These are phyloP conservation scores for Middelhovenomyces tepae DNA, from an alignment of 805 yeast genomes.

Conservation along the genomic window DNA sequence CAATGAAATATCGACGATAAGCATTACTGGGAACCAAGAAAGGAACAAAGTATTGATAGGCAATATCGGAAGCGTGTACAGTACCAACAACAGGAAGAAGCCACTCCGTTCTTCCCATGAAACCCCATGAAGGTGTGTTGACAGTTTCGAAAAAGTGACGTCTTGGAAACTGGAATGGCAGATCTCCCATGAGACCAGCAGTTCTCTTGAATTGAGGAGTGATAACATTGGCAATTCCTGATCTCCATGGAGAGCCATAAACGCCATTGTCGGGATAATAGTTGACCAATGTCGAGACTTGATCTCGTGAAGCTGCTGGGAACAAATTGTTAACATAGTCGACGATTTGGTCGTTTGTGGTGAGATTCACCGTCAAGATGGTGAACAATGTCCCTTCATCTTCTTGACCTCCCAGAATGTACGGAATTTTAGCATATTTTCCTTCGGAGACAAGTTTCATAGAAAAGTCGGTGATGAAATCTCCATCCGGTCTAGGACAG, in stretches of 20 bases:
- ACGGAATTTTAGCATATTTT: constrained; percentile 1
- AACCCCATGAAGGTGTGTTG: background rate
- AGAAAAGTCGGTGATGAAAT: background rate
- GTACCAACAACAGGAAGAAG: constrained; percentile 2
- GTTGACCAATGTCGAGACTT: background rate
- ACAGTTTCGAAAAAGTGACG: constrained; percentile 1
- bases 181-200: background rate
- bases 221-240: background rate
- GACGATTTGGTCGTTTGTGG: background rate
- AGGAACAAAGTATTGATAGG: background rate
- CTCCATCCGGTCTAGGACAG: constrained; percentile 2
- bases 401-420: constrained; percentile 1
- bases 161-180: constrained; percentile 1
- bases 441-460: background rate
- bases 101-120: background rate
- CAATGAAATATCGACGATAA: background rate
- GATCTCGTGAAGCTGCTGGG: background rate
- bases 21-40: background rate
- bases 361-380: background rate
- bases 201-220: constrained; percentile 2
- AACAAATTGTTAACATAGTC: background rate
- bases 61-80: background rate
- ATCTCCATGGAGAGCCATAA: constrained; percentile 1
- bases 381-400: constrained; percentile 2
- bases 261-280: constrained; percentile 1